Evolutionary conservation across 129 eudicot genomes (phyloP).

Genomic region (Heracleum sosnowskyi): DNA sequence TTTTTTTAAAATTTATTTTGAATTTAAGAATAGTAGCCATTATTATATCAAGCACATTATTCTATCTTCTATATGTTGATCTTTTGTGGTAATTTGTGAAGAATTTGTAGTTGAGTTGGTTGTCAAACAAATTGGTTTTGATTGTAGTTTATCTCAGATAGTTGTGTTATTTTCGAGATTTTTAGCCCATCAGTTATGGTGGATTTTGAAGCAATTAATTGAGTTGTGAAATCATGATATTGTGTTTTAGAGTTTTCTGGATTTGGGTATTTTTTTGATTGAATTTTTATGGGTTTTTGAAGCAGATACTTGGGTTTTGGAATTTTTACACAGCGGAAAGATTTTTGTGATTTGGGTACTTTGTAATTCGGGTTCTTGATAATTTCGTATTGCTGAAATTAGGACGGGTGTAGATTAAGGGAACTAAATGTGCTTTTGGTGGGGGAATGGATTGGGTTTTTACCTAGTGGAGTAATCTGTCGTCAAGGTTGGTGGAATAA

Average conservation of each 20-base stretch:
- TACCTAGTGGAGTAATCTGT: neutral
- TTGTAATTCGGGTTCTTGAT: neutral
- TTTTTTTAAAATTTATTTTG: neutral
- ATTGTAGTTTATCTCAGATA: neutral
- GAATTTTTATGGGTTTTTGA: neutral
- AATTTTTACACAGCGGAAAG: neutral
- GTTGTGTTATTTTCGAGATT: neutral
- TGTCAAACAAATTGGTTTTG: neutral
- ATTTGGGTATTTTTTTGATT: neutral
- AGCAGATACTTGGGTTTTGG: neutral
- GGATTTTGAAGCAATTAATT: slow-evolving; percentile 5
- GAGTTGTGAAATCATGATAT: slow-evolving; percentile 4
- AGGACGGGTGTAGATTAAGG: neutral
- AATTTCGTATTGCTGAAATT: neutral
- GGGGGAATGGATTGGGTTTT: neutral
- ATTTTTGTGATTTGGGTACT: slow-evolving; percentile 7
- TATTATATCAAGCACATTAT: neutral
- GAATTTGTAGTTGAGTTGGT: neutral
- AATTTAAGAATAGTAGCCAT: neutral
- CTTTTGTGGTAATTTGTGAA: neutral
- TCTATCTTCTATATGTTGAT: neutral
- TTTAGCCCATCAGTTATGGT: neutral
- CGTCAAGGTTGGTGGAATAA: slow-evolving; percentile 6
- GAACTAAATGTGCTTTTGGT: neutral
- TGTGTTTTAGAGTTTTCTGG: neutral